phyloP scores from a whole-genome alignment of 805 yeast species.

The Blastobotrys terrestris region DNA sequence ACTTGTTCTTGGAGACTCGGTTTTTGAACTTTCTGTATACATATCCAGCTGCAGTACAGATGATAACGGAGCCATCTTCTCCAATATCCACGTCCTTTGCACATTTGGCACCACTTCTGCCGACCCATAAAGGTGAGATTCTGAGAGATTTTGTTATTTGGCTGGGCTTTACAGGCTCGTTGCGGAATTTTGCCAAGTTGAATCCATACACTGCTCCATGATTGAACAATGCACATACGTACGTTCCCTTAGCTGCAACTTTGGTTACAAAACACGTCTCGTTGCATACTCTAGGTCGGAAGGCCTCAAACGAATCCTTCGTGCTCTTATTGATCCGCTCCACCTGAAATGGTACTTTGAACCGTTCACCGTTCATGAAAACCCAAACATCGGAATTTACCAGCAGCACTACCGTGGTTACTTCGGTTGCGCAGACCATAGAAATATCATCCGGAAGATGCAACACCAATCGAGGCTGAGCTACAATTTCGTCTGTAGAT shows the following conservation, averaged over 20 bases:
- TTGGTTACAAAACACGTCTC: conserved; percentile 15
- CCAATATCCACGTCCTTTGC: conserved; percentile 62
- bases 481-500: conserved; percentile 23
- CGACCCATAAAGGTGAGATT: conserved; percentile 23
- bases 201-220: conserved; percentile 21
- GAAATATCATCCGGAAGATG: conserved; percentile 45
- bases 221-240: conserved; percentile 21
- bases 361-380: conserved; percentile 50
- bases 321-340: conserved; percentile 22
- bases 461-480: conserved; percentile 35
- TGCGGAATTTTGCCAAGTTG: conserved; percentile 19
- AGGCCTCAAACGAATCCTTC: conserved; percentile 16
- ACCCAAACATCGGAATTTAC: conserved; percentile 56
- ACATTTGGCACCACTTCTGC: conserved; percentile 41
- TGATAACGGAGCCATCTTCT: conserved; percentile 58
- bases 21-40: conserved; percentile 39
- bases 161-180: conserved; percentile 12
- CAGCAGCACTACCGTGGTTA: conserved; percentile 60
- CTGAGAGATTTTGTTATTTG: conserved; percentile 13
- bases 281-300: conserved; percentile 10
- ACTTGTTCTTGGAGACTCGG: conserved; percentile 40
- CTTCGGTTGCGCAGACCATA: conserved; percentile 58
- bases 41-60: conserved; percentile 65
- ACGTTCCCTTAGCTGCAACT: conserved; percentile 19
- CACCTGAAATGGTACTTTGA: conserved; percentile 36